Base-by-base conservation (phyloP, 805 yeast species). In the Hagleromyces aurorensis region DNA sequence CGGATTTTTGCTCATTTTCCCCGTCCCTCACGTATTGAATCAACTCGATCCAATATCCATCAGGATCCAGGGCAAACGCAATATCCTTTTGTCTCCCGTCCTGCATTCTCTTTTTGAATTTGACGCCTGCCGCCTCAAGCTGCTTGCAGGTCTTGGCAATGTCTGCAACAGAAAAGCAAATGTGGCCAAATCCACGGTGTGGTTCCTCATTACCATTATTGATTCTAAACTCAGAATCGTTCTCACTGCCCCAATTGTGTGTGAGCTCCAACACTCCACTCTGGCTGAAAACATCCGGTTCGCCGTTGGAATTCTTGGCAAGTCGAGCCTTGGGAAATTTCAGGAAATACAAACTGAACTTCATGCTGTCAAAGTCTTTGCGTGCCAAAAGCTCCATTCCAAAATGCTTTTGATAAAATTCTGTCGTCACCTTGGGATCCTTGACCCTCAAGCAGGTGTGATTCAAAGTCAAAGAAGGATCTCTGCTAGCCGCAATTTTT, bases 41-140 rank as follows among this genome's bases (percentile, higher is more conserved):
- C 49, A 89, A 62, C 65, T 89, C 98, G 48, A 89, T 72, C 98
- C 98, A 89, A 63, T 91, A 91, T 46, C 91, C 91, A 59, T 89
- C 89, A 5, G 97, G 96, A 50, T 91, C 98, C 44, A 87, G 70
- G 5, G 79, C 94, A 59, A 89, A 91, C 0, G 97, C 97, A 62
- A 91, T 87, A 57, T 85, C 70, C 58, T 76, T 78, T 61, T 84
- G 95, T 59, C 96, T 76, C 20, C 98, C 98, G 52, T 89, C 97
- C 21, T 72, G 58, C 42, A 87, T 64, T 51, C 67, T 82, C 67
- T 89, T 91, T 61, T 87, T 73, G 66, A 89, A 89, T 29, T 59
- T 53, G 32, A 80, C 96, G 13, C 78, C 81, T 25, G 67, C 62
- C 1, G 57, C 55, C 40, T 78, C 70, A 36, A 89, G 64, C 16